Base-by-base conservation (phyloP, 768 basidiomycete species). In the Amyloporia xantha region DNA sequence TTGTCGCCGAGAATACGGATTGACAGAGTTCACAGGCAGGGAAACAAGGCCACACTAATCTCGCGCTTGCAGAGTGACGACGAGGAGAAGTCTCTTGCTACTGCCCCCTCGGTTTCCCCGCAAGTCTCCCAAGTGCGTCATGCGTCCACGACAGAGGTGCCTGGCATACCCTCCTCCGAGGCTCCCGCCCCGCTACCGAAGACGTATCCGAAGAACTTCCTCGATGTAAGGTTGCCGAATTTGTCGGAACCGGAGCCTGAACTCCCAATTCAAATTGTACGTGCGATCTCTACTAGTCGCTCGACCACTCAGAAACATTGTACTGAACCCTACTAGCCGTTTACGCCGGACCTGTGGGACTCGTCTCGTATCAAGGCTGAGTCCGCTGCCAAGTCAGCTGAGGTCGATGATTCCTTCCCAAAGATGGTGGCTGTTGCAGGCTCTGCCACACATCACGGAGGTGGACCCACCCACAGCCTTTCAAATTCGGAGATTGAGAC, bases 161-260 rank as follows among this genome's bases (percentile, higher is more conserved):
- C 76, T 20, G 73, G 75, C 19, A 65, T 75, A 12, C 78, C 74
- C 15, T 62, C 71, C 19, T 53, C 66, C 17, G 49, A 69, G 2
- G 64, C 66, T 19, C 50, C 62, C 26, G 40, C 55, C 19, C 60
- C 66, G 21, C 21, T 51, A 11, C 50, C 68, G 5, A 33, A 53
- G 17, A 48, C 24, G 12, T 53, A 42, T 38, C 61, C 59, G 13
- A 61, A 62, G 19, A 56, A 60, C 15, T 74, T 72, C 48, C 59
- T 79, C 54, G 71, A 73, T 52, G 62, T 85, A 56, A 69, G 66
- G 42, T 60, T 91, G 37, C 88, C 88, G 19, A 73, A 83, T 53
- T 60, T 77, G 13, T 70, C 75, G 19, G 64, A 66, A 20, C 72
- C 72, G 6, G 63, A 62, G 25, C 68, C 71, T 2, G 69, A 70